These are phyloP conservation scores for Torulaspora maleeae DNA, from an alignment of 805 yeast genomes.

Conservation along the genomic window DNA sequence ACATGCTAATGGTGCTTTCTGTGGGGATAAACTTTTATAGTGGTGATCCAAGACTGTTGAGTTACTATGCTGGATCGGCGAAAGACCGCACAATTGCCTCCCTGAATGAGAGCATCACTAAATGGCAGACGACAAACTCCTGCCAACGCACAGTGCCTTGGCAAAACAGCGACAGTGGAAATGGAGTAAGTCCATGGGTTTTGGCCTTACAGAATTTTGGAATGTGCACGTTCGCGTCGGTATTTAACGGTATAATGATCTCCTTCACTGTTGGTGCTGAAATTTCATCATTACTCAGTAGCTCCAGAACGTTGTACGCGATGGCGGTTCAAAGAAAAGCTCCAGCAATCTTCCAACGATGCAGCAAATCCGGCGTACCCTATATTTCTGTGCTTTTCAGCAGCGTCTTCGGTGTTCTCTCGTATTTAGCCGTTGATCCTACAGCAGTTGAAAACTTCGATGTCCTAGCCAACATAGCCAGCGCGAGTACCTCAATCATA, in stretches of 20 bases:
- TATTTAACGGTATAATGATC: slow-evolving; percentile 49
- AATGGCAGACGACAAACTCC: slow-evolving; percentile 64
- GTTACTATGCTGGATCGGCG: slow-evolving; percentile 40
- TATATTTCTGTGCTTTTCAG: slow-evolving; percentile 63
- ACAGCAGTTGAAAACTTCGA: slow-evolving; percentile 60
- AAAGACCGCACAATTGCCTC: slow-evolving; percentile 14
- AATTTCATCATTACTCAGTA: slow-evolving; percentile 53
- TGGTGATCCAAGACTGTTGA: slow-evolving; percentile 68
- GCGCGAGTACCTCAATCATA: slow-evolving; percentile 71
- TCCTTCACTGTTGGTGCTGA: slow-evolving; percentile 56
- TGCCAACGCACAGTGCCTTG: slow-evolving; percentile 63
- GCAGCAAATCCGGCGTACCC: slow-evolving; percentile 68
- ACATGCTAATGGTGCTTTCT: slow-evolving; percentile 60
- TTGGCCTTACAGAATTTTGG: slow-evolving; percentile 52
- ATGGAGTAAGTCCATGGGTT: slow-evolving; percentile 55
- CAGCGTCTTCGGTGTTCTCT: slow-evolving; percentile 53
- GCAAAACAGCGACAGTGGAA: slow-evolving; percentile 43
- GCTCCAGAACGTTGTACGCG: slow-evolving; percentile 55
- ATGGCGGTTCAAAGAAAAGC: slow-evolving; percentile 54
- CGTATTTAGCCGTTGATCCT: slow-evolving; percentile 55
- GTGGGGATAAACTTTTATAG: slow-evolving; percentile 70
- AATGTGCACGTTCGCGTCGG: slow-evolving; percentile 46
- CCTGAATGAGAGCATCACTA: slow-evolving; percentile 17
- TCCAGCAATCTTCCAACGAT: slow-evolving; percentile 54
- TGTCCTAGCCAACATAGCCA: slow-evolving; percentile 59